Base-by-base conservation (phyloP, 1,284 basidiomycete species). In the Cryptococcus floricola region DNA sequence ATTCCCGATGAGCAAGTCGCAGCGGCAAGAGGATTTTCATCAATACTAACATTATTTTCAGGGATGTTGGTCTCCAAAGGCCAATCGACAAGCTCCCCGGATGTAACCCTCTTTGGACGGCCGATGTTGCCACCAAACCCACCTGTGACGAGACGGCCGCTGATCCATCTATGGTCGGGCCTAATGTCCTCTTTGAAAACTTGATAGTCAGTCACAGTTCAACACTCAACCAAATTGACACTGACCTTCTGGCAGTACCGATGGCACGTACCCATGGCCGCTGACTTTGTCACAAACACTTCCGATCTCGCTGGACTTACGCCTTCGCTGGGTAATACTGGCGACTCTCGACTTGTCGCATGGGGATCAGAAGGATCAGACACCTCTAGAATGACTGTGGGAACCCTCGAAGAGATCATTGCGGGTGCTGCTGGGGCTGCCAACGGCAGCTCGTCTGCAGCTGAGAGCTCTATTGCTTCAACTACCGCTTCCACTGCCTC, bases 101-200 rank as follows among this genome's bases (percentile, higher is more conserved):
- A 16, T 74, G 69, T 59, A 74, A 74, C 59, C 57, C 60, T 14
- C 56, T 66, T 25, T 73, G 71, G 71, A 63, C 58, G 25, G 48
- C 50, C 5, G 52, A 52, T 31, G 49, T 59, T 34, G 46, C 48
- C 27, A 54, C 53, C 10, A 66, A 66, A 44, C 69, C 69, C 9
- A 50, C 46, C 12, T 70, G 68, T 51, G 31, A 41, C 4, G 44
- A 48, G 2, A 39, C 50, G 1, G 28, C 52, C 25, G 14, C 50
- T 5, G 50, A 45, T 4, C 68, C 69, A 1, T 49, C 39, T 5
- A 57, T 57, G 37, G 59, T 67, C 27, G 55, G 53, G n/a, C 67
- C 69, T 9, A 67, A 68, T 48, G 54, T 62, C 6, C 61, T 60
- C 52, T 71, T 67, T 49, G 57, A 60, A 14, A 64, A 68, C 43